Conservation (phyloP, 202 grass and related monocot species). For the Zizania palustris region DNA sequence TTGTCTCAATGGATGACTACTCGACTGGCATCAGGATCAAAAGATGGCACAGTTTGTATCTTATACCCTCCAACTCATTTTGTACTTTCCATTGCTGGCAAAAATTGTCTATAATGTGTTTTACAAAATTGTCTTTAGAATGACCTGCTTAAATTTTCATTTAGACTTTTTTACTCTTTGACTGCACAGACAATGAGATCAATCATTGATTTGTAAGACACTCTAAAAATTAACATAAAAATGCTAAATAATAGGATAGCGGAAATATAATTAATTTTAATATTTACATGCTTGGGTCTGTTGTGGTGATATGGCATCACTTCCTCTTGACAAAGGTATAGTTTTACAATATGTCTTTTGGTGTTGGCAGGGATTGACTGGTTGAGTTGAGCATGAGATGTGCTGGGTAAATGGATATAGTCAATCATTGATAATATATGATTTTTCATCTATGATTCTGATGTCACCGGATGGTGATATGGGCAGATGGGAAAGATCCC, state of each 20-base stretch:
- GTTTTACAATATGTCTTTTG: neutral
- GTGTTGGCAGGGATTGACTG: neutral
- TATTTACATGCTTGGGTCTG: neutral
- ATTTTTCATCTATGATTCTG: conserved; percentile 14
- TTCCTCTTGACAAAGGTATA: neutral
- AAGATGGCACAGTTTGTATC: conserved; percentile 92
- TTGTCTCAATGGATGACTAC: conserved; percentile 99
- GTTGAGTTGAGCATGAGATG: neutral
- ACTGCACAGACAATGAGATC: neutral
- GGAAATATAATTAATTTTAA: conserved; percentile 1
- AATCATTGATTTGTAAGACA: neutral
- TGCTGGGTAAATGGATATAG: conserved; percentile 13
- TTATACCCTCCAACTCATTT: conserved; percentile 28
- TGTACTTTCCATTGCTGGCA: neutral
- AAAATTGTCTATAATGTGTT: neutral
- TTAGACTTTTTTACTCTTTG: neutral
- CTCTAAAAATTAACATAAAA: neutral
- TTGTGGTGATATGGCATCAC: neutral
- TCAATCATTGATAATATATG: neutral
- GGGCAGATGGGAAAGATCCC: no score
- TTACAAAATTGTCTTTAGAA: conserved; percentile 12
- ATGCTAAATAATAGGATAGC: neutral
- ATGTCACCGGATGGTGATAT: no score
- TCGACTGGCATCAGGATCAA: conserved; percentile 88
- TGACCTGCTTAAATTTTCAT: conserved; percentile 2